A percentile compares a stretch with the other conserved stretches of the same genome.
These are phyloP conservation scores for Phyllosticta capitalensis DNA, from an alignment of 2,329 filamentous ascomycete genomes.

Conservation along the genomic window DNA sequence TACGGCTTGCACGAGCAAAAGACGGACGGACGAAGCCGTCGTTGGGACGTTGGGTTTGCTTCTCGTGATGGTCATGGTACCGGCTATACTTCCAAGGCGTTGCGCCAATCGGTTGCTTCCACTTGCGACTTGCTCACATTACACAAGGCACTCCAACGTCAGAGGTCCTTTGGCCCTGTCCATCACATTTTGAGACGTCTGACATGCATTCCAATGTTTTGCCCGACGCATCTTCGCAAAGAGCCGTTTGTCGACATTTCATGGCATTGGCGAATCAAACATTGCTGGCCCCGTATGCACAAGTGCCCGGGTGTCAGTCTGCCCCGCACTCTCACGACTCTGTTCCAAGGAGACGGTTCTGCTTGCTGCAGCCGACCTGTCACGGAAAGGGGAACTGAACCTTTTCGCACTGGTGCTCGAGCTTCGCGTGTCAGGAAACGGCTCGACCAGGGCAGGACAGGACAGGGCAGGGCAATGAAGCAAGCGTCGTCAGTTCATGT, in stretches of 20 bases:
- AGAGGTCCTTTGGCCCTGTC: not conserved
- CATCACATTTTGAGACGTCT: not conserved
- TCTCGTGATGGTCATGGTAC: not conserved
- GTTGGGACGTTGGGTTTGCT: not conserved
- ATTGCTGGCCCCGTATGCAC: too few relatives aligned
- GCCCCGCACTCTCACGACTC: not conserved
- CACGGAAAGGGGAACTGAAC: not conserved
- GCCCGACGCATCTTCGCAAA: not conserved
- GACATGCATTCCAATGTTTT: not conserved
- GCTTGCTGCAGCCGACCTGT: not conserved
- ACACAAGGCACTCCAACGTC: not conserved
- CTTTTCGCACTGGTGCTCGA: not conserved
- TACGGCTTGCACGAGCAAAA: not conserved
- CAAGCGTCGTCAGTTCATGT: not conserved
- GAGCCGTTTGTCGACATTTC: too few relatives aligned
- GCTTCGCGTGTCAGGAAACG: not conserved
- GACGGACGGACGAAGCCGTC: not conserved
- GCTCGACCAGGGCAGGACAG: not conserved
- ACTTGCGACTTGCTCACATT: not conserved
- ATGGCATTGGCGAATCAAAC: not conserved
- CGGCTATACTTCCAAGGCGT: not conserved
- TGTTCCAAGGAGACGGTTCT: not conserved
- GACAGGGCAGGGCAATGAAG: too few relatives aligned
- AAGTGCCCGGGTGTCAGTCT: not conserved
- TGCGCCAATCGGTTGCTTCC: not conserved